These are phyloP conservation scores for Hymenoscyphus repandus DNA, from an alignment of 2,329 filamentous ascomycete species.

Conservation along the genomic window DNA sequence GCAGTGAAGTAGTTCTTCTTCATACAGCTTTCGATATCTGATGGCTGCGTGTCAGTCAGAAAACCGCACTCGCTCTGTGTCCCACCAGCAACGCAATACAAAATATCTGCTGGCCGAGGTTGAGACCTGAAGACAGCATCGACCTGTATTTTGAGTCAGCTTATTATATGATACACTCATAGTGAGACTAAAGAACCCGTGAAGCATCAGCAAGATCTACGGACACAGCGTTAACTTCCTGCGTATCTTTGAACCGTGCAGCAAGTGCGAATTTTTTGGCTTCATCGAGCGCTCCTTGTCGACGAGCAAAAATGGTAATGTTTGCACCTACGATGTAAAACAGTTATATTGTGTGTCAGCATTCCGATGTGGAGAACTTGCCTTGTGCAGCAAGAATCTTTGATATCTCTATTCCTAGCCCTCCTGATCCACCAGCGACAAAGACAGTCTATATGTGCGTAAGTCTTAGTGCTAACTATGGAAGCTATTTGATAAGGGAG, in stretches of 20 bases:
- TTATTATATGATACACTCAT: not conserved
- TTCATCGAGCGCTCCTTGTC: not conserved
- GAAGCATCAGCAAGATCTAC: not conserved
- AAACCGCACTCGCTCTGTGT: not conserved
- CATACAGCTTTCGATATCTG: not conserved
- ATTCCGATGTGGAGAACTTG: not conserved
- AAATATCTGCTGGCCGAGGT: not conserved
- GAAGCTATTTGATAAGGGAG: no score
- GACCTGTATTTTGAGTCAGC: not conserved
- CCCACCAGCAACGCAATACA: constrained; percentile 2
- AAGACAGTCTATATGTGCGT: not conserved
- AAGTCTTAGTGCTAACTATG: not conserved
- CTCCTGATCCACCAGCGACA: not conserved
- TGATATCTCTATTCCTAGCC: constrained; percentile 1
- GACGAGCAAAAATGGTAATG: not conserved
- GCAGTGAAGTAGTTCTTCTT: constrained; percentile 1
- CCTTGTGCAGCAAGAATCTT: not conserved
- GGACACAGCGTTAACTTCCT: not conserved
- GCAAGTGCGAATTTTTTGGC: not conserved
- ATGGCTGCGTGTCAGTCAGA: not conserved
- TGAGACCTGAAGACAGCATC: not conserved
- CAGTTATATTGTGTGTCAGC: not conserved
- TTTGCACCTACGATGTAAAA: not conserved
- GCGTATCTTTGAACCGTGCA: not conserved
- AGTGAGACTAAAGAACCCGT: not conserved